phyloP scores from a whole-genome alignment of 2,329 filamentous ascomycete species.

The Claviceps sp. region DNA sequence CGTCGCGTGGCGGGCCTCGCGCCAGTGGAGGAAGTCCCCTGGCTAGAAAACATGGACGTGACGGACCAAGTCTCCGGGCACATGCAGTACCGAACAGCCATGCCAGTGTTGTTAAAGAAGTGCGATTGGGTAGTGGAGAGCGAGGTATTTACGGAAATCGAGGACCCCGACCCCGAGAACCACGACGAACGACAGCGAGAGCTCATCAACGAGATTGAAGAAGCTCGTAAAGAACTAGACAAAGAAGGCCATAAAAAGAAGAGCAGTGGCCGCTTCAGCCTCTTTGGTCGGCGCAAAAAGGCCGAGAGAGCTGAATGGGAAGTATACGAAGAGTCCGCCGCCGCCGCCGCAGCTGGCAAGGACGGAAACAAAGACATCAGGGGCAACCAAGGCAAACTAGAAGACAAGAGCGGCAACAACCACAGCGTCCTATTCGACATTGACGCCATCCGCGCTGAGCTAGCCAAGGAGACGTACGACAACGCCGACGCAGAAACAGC shows the following conservation, averaged over 20 bases:
- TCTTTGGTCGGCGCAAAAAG: conserved; percentile 76
- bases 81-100: conserved; percentile 90
- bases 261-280: conserved; percentile 46
- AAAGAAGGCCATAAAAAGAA: conserved; percentile 62
- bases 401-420: conserved; percentile 34
- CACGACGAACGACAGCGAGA: conserved; percentile 79
- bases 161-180: conserved; percentile 92
- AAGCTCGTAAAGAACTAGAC: conserved; percentile 77
- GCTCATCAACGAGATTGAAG: conserved; percentile 92
- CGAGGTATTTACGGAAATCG: conserved; percentile 91
- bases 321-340: conserved; percentile 62
- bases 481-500: conserved; percentile 38
- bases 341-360: conserved; percentile 18
- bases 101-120: conserved; percentile 75
- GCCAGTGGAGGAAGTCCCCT: conserved; percentile 60
- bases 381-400: conserved; percentile 19
- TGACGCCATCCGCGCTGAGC: conserved; percentile 78
- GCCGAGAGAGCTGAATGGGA: conserved; percentile 82
- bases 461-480: conserved; percentile 49
- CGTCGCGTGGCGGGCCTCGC: conserved; percentile 76
- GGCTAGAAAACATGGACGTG: conserved; percentile 79
- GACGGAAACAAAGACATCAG: conserved; percentile 10
- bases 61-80: conserved; percentile 79
- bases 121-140: conserved; percentile 86
- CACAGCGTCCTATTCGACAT: conserved; percentile 78